These are phyloP conservation scores for Cladosporium sp. DNA, from an alignment of 2,329 filamentous ascomycete genomes.

Conservation along the genomic window DNA sequence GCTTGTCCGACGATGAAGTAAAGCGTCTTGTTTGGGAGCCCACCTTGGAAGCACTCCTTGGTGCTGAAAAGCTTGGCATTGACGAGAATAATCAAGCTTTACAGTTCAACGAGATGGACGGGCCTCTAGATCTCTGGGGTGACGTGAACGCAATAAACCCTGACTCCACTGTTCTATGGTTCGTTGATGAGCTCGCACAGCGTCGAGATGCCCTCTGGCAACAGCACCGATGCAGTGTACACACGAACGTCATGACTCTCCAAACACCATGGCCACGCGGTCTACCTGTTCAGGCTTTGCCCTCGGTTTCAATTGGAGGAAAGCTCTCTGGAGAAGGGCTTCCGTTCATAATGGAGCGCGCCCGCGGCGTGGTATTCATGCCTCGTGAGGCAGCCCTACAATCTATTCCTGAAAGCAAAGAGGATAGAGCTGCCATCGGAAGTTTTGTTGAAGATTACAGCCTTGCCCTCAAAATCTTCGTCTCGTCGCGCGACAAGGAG, in stretches of 20 bases:
- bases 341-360: constrained; percentile 15
- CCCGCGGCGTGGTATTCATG: constrained; percentile 14
- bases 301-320: constrained; percentile 17
- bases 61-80: constrained; percentile 20
- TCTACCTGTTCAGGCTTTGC: constrained; percentile 32
- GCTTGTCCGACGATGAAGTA: constrained; percentile 17
- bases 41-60: constrained; percentile 21
- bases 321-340: background rate
- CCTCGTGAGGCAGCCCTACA: constrained; percentile 16
- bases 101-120: constrained; percentile 13
- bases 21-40: constrained; percentile 26
- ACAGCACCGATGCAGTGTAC: constrained; percentile 21
- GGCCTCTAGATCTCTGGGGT: background rate
- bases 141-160: constrained; percentile 8
- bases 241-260: constrained; percentile 26
- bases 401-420: constrained; percentile 22
- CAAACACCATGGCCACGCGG: constrained; percentile 31
- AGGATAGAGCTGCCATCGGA: constrained; percentile 27
- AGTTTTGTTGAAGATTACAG: constrained; percentile 33
- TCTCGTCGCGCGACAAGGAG: constrained; percentile 8
- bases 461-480: constrained; percentile 27
- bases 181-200: constrained; percentile 35
- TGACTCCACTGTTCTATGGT: constrained; percentile 25
- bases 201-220: constrained; percentile 32
- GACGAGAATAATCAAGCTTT: constrained; percentile 18